A percentile compares a stretch with the other conserved stretches of the same genome.
Evolutionary conservation across 2,329 filamentous ascomycete species (phyloP).

Genomic region (Coniochaeta sp.): DNA sequence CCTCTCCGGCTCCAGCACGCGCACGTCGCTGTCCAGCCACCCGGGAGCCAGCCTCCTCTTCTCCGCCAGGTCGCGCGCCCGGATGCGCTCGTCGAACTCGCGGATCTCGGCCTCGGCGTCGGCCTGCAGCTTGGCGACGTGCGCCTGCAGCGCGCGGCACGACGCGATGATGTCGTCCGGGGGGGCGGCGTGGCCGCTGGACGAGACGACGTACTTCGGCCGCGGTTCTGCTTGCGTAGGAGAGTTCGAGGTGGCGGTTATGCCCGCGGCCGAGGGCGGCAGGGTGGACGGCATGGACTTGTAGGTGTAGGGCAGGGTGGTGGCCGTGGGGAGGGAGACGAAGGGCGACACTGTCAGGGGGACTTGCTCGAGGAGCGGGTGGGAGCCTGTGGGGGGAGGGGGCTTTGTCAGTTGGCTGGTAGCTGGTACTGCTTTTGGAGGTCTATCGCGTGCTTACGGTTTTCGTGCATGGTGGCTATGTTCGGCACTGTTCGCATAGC

Average conservation of each 20-base stretch:
- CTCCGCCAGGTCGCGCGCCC: conserved; percentile 64
- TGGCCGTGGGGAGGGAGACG: conserved; percentile 79
- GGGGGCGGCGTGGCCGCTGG: conserved; percentile 74
- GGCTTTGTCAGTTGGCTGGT: background rate
- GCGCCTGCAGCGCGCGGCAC: conserved; percentile 69
- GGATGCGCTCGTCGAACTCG: conserved; percentile 62
- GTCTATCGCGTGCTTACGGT: conserved; percentile 20
- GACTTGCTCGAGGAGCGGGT: conserved; percentile 85
- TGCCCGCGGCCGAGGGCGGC: conserved; percentile 60
- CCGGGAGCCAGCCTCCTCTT: conserved; percentile 74
- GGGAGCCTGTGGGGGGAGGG: conserved; percentile 61
- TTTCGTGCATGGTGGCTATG: conserved; percentile 29
- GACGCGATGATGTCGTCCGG: conserved; percentile 79
- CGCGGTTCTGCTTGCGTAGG: conserved; percentile 25
- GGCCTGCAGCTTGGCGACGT: conserved; percentile 62
- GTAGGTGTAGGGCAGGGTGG: conserved; percentile 93
- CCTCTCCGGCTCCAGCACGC: conserved; percentile 62
- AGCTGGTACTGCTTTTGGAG: too few species aligned
- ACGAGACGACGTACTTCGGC: conserved; percentile 68
- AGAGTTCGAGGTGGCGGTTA: conserved; percentile 30
- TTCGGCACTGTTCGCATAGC: background rate
- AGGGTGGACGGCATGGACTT: conserved; percentile 82
- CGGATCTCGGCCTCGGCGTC: conserved; percentile 62
- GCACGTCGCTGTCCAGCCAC: conserved; percentile 69
- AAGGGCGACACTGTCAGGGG: conserved; percentile 93